Base-by-base conservation (phyloP, 176 grass and related monocot species). In the Ensete glaucum region DNA sequence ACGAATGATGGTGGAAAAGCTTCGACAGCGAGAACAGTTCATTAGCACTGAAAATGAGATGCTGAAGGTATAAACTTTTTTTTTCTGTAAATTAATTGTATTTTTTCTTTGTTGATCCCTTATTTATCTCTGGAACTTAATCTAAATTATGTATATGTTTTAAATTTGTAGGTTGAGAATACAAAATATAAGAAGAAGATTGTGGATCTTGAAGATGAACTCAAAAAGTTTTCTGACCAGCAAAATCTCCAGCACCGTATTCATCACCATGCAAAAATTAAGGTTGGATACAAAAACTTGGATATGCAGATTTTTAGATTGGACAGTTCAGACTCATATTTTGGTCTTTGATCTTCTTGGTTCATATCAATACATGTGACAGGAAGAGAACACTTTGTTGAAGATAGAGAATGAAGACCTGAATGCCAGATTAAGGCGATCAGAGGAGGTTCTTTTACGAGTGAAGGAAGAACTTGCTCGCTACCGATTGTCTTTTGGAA, bases 241-340 rank as follows among this genome's bases (percentile, higher is more conserved):
- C 86, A 98, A 73, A 98, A 91, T 87, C 88, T 98, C 57, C 95
- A 98, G 70, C 75, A 87, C 76, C 81, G 84, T 53, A 93, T 97
- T 50, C 89, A 97, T 88, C 94, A 97, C 82, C 94, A 97, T 76
- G 90, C 83, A 50, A 97, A 93, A 93, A 97, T 90, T 49, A 97
- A 97, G 90, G 94, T 83, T 81, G 15, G 27, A 53, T 63, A 6
- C 13, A n/a, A 62, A 12, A 23, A 67, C 21, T 62, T 62, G 11
- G 16, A 50, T 34, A 34, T 34, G 34, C 4, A 34, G 34, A 34
- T 34, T 34, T 34, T 34, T 43, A 6, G 34, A 43, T 63, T 50
- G 11, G 11, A 9, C 57, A 7, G 53, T 22, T 7, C 52, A 73
- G 77, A 55, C 67, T 70, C 69, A 56, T 82, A 50, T n/a, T 53